These are phyloP conservation scores for Heliamphora exappendiculata DNA, from an alignment of 148 eudicot species.

Conservation along the genomic window DNA sequence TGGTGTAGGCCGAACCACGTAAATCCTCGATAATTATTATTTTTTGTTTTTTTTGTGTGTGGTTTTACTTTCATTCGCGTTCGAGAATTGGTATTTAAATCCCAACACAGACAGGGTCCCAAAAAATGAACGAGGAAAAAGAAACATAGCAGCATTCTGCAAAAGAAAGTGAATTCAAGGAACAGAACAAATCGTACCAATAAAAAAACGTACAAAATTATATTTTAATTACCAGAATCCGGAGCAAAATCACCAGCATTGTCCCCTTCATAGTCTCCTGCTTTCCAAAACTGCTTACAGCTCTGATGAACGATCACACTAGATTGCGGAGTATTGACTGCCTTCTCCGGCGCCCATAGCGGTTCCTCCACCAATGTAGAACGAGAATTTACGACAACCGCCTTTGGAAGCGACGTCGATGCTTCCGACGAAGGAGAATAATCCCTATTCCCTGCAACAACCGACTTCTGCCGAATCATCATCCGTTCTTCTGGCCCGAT, in stretches of 20 bases:
- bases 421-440: not conserved
- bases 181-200: not conserved
- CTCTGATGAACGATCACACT: not conserved
- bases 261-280: constrained; percentile 32
- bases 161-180: not conserved
- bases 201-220: not conserved
- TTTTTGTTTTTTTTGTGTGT: too few species aligned
- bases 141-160: not conserved
- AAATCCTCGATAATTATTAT: too few species aligned
- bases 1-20: too few species aligned
- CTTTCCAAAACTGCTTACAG: constrained; percentile 48
- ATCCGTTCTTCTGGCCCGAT: not conserved
- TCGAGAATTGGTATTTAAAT: too few species aligned
- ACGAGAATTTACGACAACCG: not conserved
- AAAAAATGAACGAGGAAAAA: too few species aligned
- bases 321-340: not conserved
- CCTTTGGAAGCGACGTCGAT: not conserved
- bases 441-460: too few species aligned
- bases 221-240: constrained; percentile 12
- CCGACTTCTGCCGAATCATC: not conserved
- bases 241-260: constrained; percentile 1
- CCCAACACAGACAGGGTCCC: too few species aligned
- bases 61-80: too few species aligned
- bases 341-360: not conserved
- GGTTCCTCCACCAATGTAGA: not conserved